Conservation (phyloP, 2,329 filamentous ascomycete genomes). For the Colletotrichum liriopes region DNA sequence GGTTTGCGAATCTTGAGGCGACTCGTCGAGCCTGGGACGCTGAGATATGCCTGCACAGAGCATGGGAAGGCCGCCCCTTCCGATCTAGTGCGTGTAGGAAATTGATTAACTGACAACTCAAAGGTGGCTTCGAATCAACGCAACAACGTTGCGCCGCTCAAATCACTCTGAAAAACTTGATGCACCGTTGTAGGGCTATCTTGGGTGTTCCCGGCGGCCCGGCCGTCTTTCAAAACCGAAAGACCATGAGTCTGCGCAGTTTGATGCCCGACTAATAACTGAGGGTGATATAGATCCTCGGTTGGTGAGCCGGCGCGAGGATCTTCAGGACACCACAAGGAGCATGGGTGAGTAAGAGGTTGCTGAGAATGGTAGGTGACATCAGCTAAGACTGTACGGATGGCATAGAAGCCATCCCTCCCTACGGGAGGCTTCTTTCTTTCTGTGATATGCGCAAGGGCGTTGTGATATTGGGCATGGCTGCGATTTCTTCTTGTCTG, state of each 20-base stretch:
- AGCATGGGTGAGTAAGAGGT: constrained; percentile 1
- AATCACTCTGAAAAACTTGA: constrained; percentile 4
- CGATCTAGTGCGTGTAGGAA: constrained; percentile 34
- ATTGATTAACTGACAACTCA: constrained; percentile 30
- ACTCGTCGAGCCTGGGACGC: constrained; percentile 3
- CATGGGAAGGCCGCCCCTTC: constrained; percentile 5
- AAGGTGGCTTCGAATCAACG: constrained; percentile 2
- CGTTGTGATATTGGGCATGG: constrained; percentile 9
- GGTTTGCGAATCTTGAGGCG: background rate
- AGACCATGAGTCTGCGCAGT: constrained; percentile 16
- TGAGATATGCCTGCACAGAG: constrained; percentile 20
- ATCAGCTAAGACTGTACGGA: constrained; percentile 25
- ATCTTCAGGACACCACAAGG: constrained; percentile 26
- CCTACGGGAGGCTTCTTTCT: no score
- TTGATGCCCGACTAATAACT: constrained; percentile 32
- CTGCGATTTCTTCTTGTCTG: constrained; percentile 13
- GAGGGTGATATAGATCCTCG: constrained; percentile 40
- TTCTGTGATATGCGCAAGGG: constrained; percentile 28
- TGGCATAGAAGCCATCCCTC: constrained; percentile 6
- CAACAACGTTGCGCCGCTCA: constrained; percentile 10
- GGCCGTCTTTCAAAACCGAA: constrained; percentile 8
- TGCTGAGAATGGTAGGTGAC: constrained; percentile 37
- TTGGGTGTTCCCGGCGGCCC: constrained; percentile 6
- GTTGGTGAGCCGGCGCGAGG: constrained; percentile 34
- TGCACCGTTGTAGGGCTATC: constrained; percentile 6